Percentiles rank a stretch among this genome's conserved stretches.
Conservation (phyloP, 371 early-diverging fungal species). For the Batkoa obscura region DNA sequence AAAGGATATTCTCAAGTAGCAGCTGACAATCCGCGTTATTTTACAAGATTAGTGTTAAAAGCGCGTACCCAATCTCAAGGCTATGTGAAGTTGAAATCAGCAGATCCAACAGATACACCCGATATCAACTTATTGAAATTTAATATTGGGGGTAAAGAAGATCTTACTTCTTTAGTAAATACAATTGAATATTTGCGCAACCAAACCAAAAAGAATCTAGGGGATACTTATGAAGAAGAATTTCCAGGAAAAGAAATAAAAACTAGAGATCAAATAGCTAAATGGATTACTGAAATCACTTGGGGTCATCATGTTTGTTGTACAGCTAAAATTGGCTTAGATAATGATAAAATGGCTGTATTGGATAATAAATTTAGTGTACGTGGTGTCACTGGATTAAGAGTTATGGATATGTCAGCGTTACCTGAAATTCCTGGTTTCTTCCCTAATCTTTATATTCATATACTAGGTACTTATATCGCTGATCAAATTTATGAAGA, state of each 20-base stretch:
- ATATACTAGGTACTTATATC: conserved; percentile 11
- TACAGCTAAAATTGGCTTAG: conserved; percentile 15
- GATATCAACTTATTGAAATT: conserved; percentile 5
- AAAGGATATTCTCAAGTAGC: background rate
- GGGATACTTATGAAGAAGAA: background rate
- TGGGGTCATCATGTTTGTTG: conserved; percentile 11
- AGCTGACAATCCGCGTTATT: background rate
- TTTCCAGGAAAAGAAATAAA: background rate
- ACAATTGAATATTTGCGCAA: background rate
- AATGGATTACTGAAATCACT: conserved; percentile 6
- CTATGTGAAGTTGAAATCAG: background rate
- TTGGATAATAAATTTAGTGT: conserved; percentile 19
- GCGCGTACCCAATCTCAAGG: background rate
- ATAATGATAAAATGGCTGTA: conserved; percentile 14
- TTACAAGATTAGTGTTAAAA: background rate
- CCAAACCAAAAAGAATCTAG: background rate
- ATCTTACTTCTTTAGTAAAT: background rate
- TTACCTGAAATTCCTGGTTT: conserved; percentile 16
- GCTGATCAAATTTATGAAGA: conserved; percentile 4
- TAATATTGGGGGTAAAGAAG: background rate
- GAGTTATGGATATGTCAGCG: conserved; percentile 24
- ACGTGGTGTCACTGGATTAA: conserved; percentile 15
- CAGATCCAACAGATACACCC: conserved; percentile 1
- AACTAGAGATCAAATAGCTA: background rate
- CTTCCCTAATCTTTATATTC: conserved; percentile 9